Base-by-base conservation (phyloP, 2,329 filamentous ascomycete genomes). In the Fusarium sp. region DNA sequence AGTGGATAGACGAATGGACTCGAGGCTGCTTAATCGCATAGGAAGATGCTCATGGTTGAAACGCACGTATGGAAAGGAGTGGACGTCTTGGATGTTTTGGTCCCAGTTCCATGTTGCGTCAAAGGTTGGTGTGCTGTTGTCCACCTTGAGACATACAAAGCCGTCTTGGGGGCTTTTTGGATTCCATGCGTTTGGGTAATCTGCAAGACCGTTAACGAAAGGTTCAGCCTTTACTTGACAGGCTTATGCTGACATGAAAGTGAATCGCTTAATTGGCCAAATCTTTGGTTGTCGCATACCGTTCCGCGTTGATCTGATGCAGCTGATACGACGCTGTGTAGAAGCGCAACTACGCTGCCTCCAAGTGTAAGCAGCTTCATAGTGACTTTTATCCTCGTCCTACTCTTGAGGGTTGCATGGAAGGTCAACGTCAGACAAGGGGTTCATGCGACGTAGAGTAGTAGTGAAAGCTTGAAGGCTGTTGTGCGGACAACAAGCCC, bases 121-220 rank as follows among this genome's bases (percentile, higher is more conserved):
- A 21, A 57, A 67, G 1, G 61, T 43, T 0, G 66, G 66, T 2
- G 67, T 70, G 51, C 59, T 67, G 15, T 70, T 70, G 38, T 70
- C 61, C 11, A 70, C 66, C 15, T 51, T 62, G 39, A 70, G 44
- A 41, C 67, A 70, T 2, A 66, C 51, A n/a, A 70, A 70, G 25
- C 67, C 67, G 6, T 36, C 41, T 4, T 69, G 50, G 0, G 67
- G 67, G 3, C 63, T 67, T 10, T 70, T 70, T 10, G 49, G 43
- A 11, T 70, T 70, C 67, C 67, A 70, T 13, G 67, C 67, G 23
- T 70, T 70, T 11, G 63, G 66, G n/a, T 69, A 70, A 42, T 70
- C 67, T 70, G 9, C 7, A 4, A 9, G 3, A n/a, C 0, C 6
- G 33, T 70, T 14, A 68, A 53, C 15, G 10, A 6, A 37, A 1